Percentiles rank a stretch among this genome's conserved stretches.
phyloP scores from a whole-genome alignment of 2,329 filamentous ascomycete species.

The Penicillium expansum region DNA sequence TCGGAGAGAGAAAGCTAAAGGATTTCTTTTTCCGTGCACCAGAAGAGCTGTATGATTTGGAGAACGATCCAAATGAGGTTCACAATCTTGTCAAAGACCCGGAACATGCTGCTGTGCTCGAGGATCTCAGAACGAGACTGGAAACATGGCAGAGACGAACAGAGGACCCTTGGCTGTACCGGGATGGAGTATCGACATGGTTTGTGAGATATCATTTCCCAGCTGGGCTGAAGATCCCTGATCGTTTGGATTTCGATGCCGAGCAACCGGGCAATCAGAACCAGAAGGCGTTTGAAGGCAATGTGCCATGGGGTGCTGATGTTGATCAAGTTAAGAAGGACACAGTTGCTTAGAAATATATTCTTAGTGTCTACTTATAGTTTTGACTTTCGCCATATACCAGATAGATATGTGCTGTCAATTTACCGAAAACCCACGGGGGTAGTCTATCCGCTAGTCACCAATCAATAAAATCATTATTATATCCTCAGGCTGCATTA shows the following conservation, averaged over 20 bases:
- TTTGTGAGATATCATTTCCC: conserved; percentile 14
- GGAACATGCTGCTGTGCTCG: conserved; percentile 31
- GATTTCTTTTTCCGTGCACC: conserved; percentile 46
- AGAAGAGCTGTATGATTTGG: conserved; percentile 50
- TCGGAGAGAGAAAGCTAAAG: conserved; percentile 43
- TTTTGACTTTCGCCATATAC: not conserved
- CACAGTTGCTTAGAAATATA: not conserved
- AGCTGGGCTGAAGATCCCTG: conserved; percentile 17
- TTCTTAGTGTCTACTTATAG: not conserved
- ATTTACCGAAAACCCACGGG: too few species aligned
- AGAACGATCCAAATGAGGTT: conserved; percentile 48
- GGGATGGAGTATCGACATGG: conserved; percentile 23
- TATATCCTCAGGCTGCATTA: too few species aligned
- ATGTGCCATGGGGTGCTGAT: not conserved
- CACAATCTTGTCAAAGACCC: conserved; percentile 43
- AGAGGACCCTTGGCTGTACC: conserved; percentile 35
- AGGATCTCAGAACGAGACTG: conserved; percentile 32
- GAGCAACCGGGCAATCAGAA: conserved; percentile 12
- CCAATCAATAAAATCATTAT: too few species aligned
- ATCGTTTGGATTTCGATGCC: conserved; percentile 23
- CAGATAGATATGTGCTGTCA: not conserved
- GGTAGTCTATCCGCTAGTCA: too few species aligned
- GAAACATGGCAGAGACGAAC: conserved; percentile 38
- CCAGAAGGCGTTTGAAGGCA: not conserved
- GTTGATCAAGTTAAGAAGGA: not conserved